phyloP scores from a whole-genome alignment of 2,329 filamentous ascomycete species.

The Myriosclerotinia scirpicola region DNA sequence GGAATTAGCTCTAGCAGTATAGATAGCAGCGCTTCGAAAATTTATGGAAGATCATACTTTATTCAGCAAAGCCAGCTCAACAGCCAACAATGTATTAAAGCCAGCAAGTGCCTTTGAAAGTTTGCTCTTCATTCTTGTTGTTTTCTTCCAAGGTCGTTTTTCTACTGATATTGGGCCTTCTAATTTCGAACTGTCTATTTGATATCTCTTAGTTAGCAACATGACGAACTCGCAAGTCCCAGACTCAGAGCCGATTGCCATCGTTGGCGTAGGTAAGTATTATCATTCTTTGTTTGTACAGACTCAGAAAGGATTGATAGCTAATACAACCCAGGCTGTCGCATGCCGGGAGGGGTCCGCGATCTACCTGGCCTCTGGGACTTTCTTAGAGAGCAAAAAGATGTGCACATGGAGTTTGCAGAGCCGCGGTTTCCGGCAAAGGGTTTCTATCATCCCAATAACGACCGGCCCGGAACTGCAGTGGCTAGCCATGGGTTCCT shows the following conservation, averaged over 20 bases:
- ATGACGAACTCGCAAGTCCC: background rate
- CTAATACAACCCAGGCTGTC: background rate
- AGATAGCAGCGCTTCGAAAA: too few relatives aligned
- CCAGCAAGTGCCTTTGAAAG: too few relatives aligned
- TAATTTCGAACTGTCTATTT: background rate
- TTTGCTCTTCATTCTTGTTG: too few relatives aligned
- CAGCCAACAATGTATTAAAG: too few relatives aligned
- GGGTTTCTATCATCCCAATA: background rate
- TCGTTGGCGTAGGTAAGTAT: background rate
- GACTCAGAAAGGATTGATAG: background rate
- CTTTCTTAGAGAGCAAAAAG: too few relatives aligned
- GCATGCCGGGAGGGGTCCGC: constrained; percentile 3
- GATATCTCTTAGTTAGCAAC: background rate
- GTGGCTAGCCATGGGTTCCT: background rate
- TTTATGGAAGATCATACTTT: too few relatives aligned
- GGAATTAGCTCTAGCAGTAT: too few relatives aligned
- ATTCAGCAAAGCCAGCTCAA: too few relatives aligned
- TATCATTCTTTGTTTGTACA: background rate
- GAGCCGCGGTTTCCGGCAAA: constrained; percentile 25
- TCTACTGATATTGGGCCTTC: too few relatives aligned
- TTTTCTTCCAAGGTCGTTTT: too few relatives aligned
- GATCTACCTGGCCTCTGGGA: constrained; percentile 25
- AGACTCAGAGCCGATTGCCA: background rate
- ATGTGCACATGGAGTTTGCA: too few relatives aligned
- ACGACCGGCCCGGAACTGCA: background rate